Evolutionary conservation across 225 moss, liverwort and hornwort species (phyloP).

Genomic region (Bryum argenteum): DNA sequence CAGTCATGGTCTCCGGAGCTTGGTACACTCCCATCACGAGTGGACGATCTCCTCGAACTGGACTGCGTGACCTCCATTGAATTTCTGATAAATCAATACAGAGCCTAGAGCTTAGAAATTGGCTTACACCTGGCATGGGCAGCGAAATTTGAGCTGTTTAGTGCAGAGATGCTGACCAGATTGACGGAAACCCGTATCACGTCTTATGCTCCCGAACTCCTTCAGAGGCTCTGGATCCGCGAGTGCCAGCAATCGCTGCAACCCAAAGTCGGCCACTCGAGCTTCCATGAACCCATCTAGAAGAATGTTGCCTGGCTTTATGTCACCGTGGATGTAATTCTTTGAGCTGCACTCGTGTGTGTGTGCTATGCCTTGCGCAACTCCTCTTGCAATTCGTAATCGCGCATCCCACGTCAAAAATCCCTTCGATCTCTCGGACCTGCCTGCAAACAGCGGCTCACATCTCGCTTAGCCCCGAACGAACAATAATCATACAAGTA

Average conservation of each 20-base stretch:
- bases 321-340: slow-evolving; percentile 51
- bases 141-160: not conserved
- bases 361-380: slow-evolving; percentile 59
- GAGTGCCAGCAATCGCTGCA: slow-evolving; percentile 64
- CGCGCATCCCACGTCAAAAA: slow-evolving; percentile 50
- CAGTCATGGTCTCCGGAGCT: slow-evolving; percentile 46
- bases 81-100: slow-evolving; percentile 26
- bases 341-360: slow-evolving; percentile 58
- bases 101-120: not conserved
- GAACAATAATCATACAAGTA: not conserved
- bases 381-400: slow-evolving; percentile 44
- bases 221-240: slow-evolving; percentile 34
- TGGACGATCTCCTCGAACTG: slow-evolving; percentile 25
- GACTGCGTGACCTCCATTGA: slow-evolving; percentile 28
- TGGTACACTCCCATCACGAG: slow-evolving; percentile 46
- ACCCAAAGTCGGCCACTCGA: slow-evolving; percentile 65
- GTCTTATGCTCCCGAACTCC: slow-evolving; percentile 36
- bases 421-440: slow-evolving; percentile 36
- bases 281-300: slow-evolving; percentile 53
- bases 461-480: not conserved
- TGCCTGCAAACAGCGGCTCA: slow-evolving; percentile 43
- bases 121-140: not conserved
- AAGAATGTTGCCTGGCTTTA: slow-evolving; percentile 57
- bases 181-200: slow-evolving; percentile 23
- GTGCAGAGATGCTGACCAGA: slow-evolving; percentile 21